Evolutionary conservation across 2,329 filamentous ascomycete species (phyloP), one percentile per base, ranked within the genome.

Genomic region (Trichoderma breve): DNA sequence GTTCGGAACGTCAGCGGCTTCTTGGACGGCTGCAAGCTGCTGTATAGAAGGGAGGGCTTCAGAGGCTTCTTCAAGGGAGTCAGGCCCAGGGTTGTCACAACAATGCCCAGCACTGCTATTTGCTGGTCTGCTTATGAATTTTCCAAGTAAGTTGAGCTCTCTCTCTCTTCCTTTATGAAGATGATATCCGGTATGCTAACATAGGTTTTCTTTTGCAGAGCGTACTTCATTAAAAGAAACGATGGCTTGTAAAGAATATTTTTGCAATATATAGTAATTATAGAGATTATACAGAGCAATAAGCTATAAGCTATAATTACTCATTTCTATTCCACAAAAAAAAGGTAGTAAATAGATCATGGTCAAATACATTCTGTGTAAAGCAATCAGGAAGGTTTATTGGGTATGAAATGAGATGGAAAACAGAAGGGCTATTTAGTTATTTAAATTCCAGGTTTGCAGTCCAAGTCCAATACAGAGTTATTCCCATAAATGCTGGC

Each of bases 61-160:
- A 86, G 85, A 71, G 96, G 96, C 4, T 99, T 98, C 83, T 95
- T 98, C 84, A 95, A 97, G 80, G 96, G 96, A 57, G 89, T 98
- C 80, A 91, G 93, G 77, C 96, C 96, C 61, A 88, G 96, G 78
- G 92, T 99, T 62, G 91, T 99, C 74, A 98, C 95, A 12, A 97
- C 96, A 1, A 98, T 98, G 92, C 96, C 96, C 24, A 98, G 95
- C 84, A 99, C 96, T 39, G 96, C 96, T n/a, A 99, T 99, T 79
- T 99, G 96, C 87, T 99, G 96, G 96, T 96, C 89, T 51, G 89
- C 89, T 34, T 91, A 91, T 76, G 89, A 91, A 78, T 89, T 89
- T 74, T 91, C 88, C 76, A 91, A 91, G 89, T 91, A 82, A 78
- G 88, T 83, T n/a, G 34, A 64, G 36, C 32, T 18, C 36, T 26